phyloP scores from a whole-genome alignment of 495 filamentous ascomycete genomes.

The Penicillium salamii region DNA sequence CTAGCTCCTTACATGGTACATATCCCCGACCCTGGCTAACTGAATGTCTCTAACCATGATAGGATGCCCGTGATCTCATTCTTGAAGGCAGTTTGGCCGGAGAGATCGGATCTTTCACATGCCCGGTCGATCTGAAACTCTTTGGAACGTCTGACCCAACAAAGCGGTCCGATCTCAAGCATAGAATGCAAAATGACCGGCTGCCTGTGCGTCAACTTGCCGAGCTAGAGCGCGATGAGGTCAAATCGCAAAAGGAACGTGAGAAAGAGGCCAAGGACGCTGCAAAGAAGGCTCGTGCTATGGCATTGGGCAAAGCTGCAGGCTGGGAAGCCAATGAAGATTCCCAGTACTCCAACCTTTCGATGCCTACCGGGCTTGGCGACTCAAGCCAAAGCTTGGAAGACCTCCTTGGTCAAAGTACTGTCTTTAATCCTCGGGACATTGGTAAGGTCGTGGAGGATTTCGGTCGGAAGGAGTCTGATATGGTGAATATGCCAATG shows the following conservation, averaged over 20 bases:
- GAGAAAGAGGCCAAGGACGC: constrained; percentile 50
- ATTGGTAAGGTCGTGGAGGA: constrained; percentile 65
- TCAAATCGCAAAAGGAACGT: constrained; percentile 24
- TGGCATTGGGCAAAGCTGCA: constrained; percentile 38
- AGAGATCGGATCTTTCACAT: constrained; percentile 60
- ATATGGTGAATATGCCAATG: constrained; percentile 70
- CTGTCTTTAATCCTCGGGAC: constrained; percentile 67
- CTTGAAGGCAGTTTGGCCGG: constrained; percentile 69
- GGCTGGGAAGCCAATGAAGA: constrained; percentile 28
- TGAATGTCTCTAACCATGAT: constrained; percentile 13
- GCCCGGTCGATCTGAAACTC: constrained; percentile 64
- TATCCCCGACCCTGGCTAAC: not conserved
- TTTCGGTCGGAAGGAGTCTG: constrained; percentile 65
- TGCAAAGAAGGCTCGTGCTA: constrained; percentile 42
- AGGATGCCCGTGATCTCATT: constrained; percentile 49
- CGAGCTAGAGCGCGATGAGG: constrained; percentile 31
- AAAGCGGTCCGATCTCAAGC: constrained; percentile 50
- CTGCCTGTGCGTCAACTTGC: constrained; percentile 49
- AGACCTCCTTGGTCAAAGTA: constrained; percentile 64
- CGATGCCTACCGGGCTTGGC: constrained; percentile 18
- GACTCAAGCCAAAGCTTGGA: constrained; percentile 46
- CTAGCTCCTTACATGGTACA: constrained; percentile 70
- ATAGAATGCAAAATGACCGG: constrained; percentile 59
- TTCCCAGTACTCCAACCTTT: constrained; percentile 32
- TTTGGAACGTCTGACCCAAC: constrained; percentile 61